Conservation (phyloP, 805 yeast species). For the Nakazawaea pomicola region DNA sequence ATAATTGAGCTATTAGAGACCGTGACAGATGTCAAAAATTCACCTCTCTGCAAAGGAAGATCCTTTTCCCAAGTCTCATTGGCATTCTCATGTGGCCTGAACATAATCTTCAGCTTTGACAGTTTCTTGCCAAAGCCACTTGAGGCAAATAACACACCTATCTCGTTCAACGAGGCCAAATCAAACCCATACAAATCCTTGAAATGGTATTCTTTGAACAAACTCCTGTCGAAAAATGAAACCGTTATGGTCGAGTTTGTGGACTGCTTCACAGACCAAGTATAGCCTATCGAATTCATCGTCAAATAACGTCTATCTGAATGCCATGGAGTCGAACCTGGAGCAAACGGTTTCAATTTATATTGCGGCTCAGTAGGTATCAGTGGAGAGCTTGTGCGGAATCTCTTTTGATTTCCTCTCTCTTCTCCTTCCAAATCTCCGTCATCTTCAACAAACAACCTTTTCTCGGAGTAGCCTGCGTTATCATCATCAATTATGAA, state of each 20-base stretch:
- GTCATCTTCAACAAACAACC: conserved; percentile 10
- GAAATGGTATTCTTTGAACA: conserved; percentile 79
- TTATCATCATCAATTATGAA: conserved; percentile 65
- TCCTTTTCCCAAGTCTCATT: conserved; percentile 68
- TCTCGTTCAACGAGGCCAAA: conserved; percentile 64
- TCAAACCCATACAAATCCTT: conserved; percentile 70
- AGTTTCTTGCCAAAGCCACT: conserved; percentile 22
- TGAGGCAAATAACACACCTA: conserved; percentile 62
- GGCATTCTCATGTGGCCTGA: conserved; percentile 63
- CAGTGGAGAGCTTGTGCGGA: background rate
- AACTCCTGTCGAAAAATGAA: conserved; percentile 75
- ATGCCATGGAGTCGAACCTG: conserved; percentile 85
- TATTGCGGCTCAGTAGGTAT: conserved; percentile 16
- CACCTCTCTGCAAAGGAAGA: conserved; percentile 44
- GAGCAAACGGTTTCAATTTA: conserved; percentile 62
- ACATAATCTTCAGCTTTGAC: conserved; percentile 33
- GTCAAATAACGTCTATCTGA: conserved; percentile 68
- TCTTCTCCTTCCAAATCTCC: too few relatives aligned
- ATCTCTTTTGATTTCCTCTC: too few relatives aligned
- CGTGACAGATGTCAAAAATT: conserved; percentile 63
- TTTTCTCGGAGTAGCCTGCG: conserved; percentile 33
- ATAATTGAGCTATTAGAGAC: conserved; percentile 56
- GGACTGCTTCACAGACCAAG: conserved; percentile 66
- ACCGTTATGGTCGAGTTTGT: conserved; percentile 72
- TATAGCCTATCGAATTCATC: conserved; percentile 77